These are phyloP conservation scores for Ilex paraguariensis DNA, from an alignment of 305 asterid genomes.

Conservation along the genomic window DNA sequence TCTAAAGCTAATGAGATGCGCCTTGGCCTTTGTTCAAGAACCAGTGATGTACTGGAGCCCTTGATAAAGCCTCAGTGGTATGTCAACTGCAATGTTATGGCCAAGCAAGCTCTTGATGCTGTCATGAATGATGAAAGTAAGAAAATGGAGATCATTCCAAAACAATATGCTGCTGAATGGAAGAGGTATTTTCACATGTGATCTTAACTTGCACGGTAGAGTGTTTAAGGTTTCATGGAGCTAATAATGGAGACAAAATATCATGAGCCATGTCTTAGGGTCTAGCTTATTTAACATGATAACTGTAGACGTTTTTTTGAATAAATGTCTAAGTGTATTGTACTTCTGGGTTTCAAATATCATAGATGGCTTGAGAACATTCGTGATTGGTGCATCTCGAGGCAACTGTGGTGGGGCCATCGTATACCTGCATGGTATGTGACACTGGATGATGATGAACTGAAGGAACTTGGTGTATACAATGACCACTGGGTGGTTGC, in stretches of 20 bases:
- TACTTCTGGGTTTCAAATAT: slow-evolving; percentile 10
- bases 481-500: slow-evolving; percentile 81
- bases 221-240: no score
- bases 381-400: slow-evolving; percentile 96
- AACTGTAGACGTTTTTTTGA: no score
- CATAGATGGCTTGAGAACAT: slow-evolving; percentile 96
- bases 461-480: slow-evolving; percentile 60
- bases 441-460: slow-evolving; percentile 55
- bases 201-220: background rate
- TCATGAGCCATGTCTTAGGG: no score
- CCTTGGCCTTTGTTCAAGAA: slow-evolving; percentile 86
- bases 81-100: slow-evolving; percentile 51
- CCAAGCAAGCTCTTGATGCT: slow-evolving; percentile 64
- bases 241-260: no score
- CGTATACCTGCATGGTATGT: slow-evolving; percentile 95
- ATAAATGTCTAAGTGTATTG: background rate
- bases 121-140: slow-evolving; percentile 40
- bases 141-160: slow-evolving; percentile 76
- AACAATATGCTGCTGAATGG: slow-evolving; percentile 82
- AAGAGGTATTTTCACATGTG: slow-evolving; percentile 32
- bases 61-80: slow-evolving; percentile 97
- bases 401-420: slow-evolving; percentile 99
- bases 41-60: slow-evolving; percentile 86
- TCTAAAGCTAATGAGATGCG: slow-evolving; percentile 78
- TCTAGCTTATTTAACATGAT: no score